Evolutionary conservation across 2,329 filamentous ascomycete species (phyloP).

Genomic region (Penicillium sp.): DNA sequence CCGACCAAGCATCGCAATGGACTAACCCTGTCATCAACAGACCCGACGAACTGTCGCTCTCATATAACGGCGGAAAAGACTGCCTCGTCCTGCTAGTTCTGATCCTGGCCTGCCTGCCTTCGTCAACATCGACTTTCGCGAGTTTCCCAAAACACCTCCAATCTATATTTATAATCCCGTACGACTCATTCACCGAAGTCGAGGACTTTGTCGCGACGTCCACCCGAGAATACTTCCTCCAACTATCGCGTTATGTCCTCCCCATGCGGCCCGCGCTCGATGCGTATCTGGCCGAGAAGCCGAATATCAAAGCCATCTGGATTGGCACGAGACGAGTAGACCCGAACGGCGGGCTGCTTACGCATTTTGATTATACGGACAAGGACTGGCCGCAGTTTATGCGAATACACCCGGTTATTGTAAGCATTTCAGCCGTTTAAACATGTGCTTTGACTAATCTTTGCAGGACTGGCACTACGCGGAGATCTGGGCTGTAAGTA

Average conservation of each 20-base stretch:
- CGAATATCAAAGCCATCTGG: slow-evolving; percentile 69
- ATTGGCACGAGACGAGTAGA: slow-evolving; percentile 88
- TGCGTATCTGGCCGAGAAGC: slow-evolving; percentile 23
- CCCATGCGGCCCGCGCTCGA: slow-evolving; percentile 15
- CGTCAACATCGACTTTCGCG: background rate
- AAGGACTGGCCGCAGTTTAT: slow-evolving; percentile 87
- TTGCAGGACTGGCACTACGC: slow-evolving; percentile 86
- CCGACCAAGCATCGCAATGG: background rate
- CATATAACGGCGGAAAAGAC: slow-evolving; percentile 17
- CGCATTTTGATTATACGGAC: slow-evolving; percentile 83
- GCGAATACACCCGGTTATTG: slow-evolving; percentile 86
- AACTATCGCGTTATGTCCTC: slow-evolving; percentile 10
- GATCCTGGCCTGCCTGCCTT: slow-evolving; percentile 13
- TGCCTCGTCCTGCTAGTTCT: slow-evolving; percentile 15
- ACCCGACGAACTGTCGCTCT: slow-evolving; percentile 14
- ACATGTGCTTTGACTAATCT: background rate
- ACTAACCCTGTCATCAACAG: background rate
- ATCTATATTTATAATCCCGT: slow-evolving; percentile 13
- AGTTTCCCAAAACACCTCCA: slow-evolving; percentile 8
- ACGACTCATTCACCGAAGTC: slow-evolving; percentile 14
- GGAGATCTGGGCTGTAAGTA: slow-evolving; percentile 71
- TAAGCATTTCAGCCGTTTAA: background rate
- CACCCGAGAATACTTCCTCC: slow-evolving; percentile 11
- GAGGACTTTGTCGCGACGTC: slow-evolving; percentile 11
- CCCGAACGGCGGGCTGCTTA: slow-evolving; percentile 76